Conservation (phyloP, 805 yeast genomes). For the Ogataea kodamae region DNA sequence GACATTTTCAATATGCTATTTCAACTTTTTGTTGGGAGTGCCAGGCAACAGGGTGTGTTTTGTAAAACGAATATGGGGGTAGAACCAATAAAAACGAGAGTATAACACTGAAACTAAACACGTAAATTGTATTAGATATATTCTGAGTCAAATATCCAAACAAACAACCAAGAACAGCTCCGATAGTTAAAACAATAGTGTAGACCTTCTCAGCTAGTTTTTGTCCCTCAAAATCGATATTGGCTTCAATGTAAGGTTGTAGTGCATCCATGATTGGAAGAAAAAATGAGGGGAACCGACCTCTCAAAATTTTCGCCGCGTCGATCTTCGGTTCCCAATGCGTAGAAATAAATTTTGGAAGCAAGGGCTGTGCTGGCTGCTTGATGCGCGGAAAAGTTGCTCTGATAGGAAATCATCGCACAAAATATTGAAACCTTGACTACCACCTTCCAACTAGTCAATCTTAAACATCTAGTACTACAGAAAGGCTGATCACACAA, state of each 20-base stretch:
- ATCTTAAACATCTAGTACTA: too few relatives aligned
- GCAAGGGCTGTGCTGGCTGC: too few relatives aligned
- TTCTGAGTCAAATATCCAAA: constrained; percentile 49
- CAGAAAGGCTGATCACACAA: too few relatives aligned
- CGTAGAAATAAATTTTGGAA: too few relatives aligned
- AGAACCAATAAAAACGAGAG: constrained; percentile 38
- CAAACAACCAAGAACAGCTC: constrained; percentile 39
- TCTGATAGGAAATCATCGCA: too few relatives aligned
- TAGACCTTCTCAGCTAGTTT: constrained; percentile 36
- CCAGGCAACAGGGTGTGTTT: constrained; percentile 48
- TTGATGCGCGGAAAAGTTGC: too few relatives aligned
- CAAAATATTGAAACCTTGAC: too few relatives aligned
- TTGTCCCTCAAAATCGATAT: constrained; percentile 56
- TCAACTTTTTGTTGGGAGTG: constrained; percentile 23
- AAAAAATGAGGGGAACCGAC: constrained; percentile 6
- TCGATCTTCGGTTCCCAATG: too few relatives aligned
- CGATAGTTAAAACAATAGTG: constrained; percentile 26
- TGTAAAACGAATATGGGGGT: constrained; percentile 61
- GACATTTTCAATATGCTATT: constrained; percentile 21
- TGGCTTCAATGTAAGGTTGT: constrained; percentile 23
- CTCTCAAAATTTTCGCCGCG: constrained; percentile 5
- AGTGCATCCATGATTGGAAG: constrained; percentile 20
- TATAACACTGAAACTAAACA: constrained; percentile 37
- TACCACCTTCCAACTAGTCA: too few relatives aligned
- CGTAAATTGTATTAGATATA: constrained; percentile 35